These are phyloP conservation scores for Dryas integrifolia DNA, from an alignment of 331 rosid genomes.

Conservation along the genomic window DNA sequence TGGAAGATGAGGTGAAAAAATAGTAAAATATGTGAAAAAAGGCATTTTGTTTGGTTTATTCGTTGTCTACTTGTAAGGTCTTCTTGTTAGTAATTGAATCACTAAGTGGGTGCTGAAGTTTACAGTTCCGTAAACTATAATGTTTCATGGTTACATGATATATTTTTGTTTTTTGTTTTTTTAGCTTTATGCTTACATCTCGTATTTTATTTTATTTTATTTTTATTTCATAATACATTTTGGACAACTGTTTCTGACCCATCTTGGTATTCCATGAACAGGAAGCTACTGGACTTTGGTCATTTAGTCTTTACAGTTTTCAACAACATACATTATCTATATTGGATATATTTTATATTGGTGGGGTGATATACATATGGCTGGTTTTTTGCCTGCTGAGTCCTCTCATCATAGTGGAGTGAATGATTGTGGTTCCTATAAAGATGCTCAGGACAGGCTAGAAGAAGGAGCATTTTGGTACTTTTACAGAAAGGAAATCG, in stretches of 20 bases:
- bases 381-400: conserved; percentile 27
- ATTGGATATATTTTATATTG: neutral
- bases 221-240: neutral
- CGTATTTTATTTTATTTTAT: neutral
- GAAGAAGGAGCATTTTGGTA: conserved; percentile 77
- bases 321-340: neutral
- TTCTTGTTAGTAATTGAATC: neutral
- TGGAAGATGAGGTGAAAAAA: neutral
- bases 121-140: neutral
- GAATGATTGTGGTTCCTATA: conserved; percentile 46
- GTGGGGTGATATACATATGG: conserved; percentile 31
- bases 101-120: neutral
- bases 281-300: neutral
- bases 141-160: neutral
- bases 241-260: neutral
- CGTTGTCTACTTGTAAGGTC: neutral
- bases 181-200: neutral
- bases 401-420: conserved; percentile 49
- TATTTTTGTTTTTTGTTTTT: neutral
- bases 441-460: conserved; percentile 49
- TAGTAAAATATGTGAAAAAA: neutral
- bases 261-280: conserved; percentile 3
- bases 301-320: conserved; percentile 3
- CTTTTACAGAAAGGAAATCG: conserved; percentile 72
- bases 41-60: neutral